phyloP scores from a whole-genome alignment of 2,329 filamentous ascomycete species.

The Fusarium fracticaudum region DNA sequence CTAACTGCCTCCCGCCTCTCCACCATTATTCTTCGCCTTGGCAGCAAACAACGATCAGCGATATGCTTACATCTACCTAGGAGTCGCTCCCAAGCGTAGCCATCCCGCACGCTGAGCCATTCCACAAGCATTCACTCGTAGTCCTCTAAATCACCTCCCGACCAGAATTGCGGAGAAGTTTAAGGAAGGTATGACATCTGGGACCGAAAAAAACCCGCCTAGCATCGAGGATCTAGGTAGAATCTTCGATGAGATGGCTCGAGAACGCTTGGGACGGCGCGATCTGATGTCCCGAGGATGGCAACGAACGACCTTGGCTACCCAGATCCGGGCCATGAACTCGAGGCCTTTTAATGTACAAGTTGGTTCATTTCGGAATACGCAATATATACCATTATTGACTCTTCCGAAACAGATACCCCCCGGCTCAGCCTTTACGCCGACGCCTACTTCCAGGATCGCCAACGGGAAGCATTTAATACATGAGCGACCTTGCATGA shows the following conservation, averaged over 20 bases:
- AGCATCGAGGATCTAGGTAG: neutral
- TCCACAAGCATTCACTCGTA: neutral
- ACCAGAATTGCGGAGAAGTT: neutral
- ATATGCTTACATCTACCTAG: neutral
- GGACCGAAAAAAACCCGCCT: neutral
- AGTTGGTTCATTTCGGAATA: accelerated
- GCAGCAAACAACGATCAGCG: accelerated
- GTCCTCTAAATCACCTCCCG: neutral
- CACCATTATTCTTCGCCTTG: neutral
- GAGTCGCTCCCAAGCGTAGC: neutral
- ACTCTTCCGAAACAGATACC: neutral
- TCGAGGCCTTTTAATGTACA: accelerated
- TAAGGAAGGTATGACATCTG: neutral
- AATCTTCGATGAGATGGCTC: neutral
- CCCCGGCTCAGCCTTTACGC: neutral
- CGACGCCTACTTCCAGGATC: neutral
- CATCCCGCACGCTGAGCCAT: neutral
- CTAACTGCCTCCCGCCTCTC: too few relatives aligned
- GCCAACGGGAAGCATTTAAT: accelerated
- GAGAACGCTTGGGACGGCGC: neutral
- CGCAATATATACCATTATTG: neutral
- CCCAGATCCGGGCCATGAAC: neutral
- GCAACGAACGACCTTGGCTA: neutral
- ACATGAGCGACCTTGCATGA: too few relatives aligned
- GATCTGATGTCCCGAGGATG: neutral